A percentile compares a stretch with the other conserved stretches of the same genome.
Conservation (phyloP, 148 eudicot species). For the Drosera capensis region DNA sequence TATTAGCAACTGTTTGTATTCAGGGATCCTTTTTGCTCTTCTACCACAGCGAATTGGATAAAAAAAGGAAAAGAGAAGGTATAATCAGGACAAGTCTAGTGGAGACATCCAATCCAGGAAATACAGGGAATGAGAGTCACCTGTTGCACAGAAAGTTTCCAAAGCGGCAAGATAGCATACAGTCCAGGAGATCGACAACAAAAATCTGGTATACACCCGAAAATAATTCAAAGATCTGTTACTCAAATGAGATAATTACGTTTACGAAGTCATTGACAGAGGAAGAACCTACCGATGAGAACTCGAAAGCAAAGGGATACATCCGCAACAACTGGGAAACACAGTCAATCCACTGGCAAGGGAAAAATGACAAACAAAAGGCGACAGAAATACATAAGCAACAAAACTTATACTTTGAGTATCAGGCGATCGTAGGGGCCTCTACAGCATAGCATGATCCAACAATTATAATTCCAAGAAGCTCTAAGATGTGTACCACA, state of each 20-base stretch:
- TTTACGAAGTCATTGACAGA: background rate
- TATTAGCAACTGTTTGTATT: too few species aligned
- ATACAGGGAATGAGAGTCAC: constrained; percentile 19
- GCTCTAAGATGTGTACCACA: too few species aligned
- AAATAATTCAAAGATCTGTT: background rate
- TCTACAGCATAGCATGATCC: too few species aligned
- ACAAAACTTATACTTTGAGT: background rate
- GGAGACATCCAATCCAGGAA: background rate
- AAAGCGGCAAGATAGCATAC: constrained; percentile 81
- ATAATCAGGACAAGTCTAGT: background rate
- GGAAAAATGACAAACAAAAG: constrained; percentile 5
- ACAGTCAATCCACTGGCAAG: constrained; percentile 96
- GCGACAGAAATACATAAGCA: background rate
- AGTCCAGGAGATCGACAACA: constrained; percentile 81
- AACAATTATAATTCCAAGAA: too few species aligned
- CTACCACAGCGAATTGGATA: too few species aligned
- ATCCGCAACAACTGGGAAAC: constrained; percentile 82
- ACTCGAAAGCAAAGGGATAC: constrained; percentile 94
- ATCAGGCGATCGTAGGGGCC: background rate
- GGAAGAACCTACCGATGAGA: constrained; percentile 57
- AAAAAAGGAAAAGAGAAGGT: background rate
- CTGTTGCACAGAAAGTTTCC: constrained; percentile 97
- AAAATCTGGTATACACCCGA: constrained; percentile 32
- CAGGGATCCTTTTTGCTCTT: too few species aligned
- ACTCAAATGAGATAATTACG: constrained; percentile 2